Evolutionary conservation across 257 asterid species (phyloP), one percentile per base, ranked within the genome.

Genomic region (Buddleja alternifolia): DNA sequence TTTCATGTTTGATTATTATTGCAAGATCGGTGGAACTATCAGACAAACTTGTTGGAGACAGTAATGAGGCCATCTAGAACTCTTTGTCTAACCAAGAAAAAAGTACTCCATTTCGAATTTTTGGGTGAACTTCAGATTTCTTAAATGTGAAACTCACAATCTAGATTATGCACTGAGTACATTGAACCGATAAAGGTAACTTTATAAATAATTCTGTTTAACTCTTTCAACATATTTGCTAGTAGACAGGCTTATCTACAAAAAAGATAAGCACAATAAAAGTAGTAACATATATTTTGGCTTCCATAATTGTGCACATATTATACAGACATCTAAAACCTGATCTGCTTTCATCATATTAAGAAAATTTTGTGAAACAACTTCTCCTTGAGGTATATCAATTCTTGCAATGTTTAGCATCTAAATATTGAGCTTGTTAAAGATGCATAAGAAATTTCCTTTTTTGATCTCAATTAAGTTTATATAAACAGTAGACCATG

Each of bases 51-150:
- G n/a, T n/a, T n/a, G n/a, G n/a, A n/a, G n/a, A 17, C 14, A 57
- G 11, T 21, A 6, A 25, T 36, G 55, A 37, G 51, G 56, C 53
- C 19, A 29, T 66, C 68, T 19, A 34, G 52, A 73, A n/a, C n/a
- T n/a, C n/a, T n/a, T 63, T 42, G 19, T 7, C 7, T 6, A 64
- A 39, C 72, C n/a, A 50, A 10, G 57, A 54, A 56, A 50, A 23
- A 63, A 56, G 15, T 51, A 24, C 68, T 53, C 11, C 23, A 15
- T 10, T 36, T 58, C 10, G 12, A 19, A 36, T 11, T 40, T 24
- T 25, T 7, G 24, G 45, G 62, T 36, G 24, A 51, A 71, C 4
- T 46, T 46, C 40, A 37, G 20, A 7, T 24, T 60, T 40, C 42
- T 32, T 24, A n/a, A 12, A 20, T 34, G 40, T 32, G 12, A 57